Evolutionary conservation across 2,329 filamentous ascomycete species (phyloP).

Genomic region (Aureobasidium subglaciale): DNA sequence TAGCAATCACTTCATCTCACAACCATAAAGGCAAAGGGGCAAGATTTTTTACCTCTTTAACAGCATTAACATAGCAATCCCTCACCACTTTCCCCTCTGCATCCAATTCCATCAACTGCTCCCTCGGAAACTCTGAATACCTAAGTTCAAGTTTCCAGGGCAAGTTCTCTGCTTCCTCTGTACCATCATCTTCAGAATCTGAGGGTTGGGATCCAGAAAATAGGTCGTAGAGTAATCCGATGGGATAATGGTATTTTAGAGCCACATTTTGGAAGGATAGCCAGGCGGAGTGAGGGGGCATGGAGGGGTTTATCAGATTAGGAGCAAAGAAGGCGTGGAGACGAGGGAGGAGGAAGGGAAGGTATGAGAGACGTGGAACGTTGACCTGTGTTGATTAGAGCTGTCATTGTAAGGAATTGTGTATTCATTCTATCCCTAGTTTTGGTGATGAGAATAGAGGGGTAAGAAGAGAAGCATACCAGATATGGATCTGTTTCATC

Average conservation of each 20-base stretch:
- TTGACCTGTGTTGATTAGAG: conserved; percentile 41
- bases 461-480: conserved; percentile 30
- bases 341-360: conserved; percentile 57
- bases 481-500: conserved; percentile 55
- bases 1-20: conserved; percentile 14
- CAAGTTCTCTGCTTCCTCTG: conserved; percentile 26
- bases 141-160: conserved; percentile 60
- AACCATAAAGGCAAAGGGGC: neutral
- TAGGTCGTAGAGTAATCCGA: conserved; percentile 63
- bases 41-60: conserved; percentile 49
- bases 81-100: conserved; percentile 49
- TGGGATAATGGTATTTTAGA: conserved; percentile 65
- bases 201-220: conserved; percentile 52
- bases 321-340: conserved; percentile 56
- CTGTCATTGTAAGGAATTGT: neutral
- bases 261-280: conserved; percentile 62
- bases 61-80: conserved; percentile 61
- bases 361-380: conserved; percentile 59
- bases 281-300: conserved; percentile 49
- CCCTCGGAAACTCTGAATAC: conserved; percentile 51
- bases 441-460: neutral
- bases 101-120: conserved; percentile 53
- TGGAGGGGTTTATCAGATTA: conserved; percentile 51
- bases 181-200: conserved; percentile 14
- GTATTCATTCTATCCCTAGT: too few relatives aligned